Base-by-base conservation (phyloP, 805 yeast genomes). In the Schizosaccharomyces osmophilus region DNA sequence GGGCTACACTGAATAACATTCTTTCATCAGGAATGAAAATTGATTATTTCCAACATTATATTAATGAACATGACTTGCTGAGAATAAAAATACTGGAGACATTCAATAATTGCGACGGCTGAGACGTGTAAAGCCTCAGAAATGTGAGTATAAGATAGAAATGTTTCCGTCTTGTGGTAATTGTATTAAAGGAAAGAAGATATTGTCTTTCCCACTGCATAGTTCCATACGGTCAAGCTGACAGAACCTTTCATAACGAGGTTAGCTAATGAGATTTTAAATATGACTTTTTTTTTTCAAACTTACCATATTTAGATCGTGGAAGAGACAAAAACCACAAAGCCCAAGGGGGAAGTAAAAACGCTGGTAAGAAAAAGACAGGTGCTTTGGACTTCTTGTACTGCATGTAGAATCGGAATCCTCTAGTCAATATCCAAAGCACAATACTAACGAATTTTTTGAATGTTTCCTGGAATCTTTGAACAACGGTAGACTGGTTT, bases 281-380 rank as follows among this genome's bases (percentile, higher is more conserved):
- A 17, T 19, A 45, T 8, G 51, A 45, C 59, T 24, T 55, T 9
- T 29, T 1, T 19, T 5, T 5, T 9, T 5, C 2, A 9, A 42
- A 24, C 60, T 15, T 62, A 62, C 63, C 63, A 45, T 51, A 68
- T 0, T 79, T 77, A n/a, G 83, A 77, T 61, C 80, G 78, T 0
- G 89, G 87, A 59, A 84, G 72, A n/a, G 85, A 77, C 59, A 85
- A 69, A 1, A 76, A 61, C 77, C 82, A 79, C 63, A 81, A 80
- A 8, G 82, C 68, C 42, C 72, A 69, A 61, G 71, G 64, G 0
- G 93, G 94, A 45, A 85, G 74, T 24, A 76, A 71, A 1, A 80
- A 79, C 17, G 69, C 66, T 0, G 88, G 87, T 8, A 85, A 69
- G 71, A 79, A 81, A 62, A 83, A 77, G 48, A 85, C 75, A 2